These are phyloP conservation scores for Globisporangium ultimum DNA, from an alignment of 352 stramenopile genomes.

Conservation along the genomic window DNA sequence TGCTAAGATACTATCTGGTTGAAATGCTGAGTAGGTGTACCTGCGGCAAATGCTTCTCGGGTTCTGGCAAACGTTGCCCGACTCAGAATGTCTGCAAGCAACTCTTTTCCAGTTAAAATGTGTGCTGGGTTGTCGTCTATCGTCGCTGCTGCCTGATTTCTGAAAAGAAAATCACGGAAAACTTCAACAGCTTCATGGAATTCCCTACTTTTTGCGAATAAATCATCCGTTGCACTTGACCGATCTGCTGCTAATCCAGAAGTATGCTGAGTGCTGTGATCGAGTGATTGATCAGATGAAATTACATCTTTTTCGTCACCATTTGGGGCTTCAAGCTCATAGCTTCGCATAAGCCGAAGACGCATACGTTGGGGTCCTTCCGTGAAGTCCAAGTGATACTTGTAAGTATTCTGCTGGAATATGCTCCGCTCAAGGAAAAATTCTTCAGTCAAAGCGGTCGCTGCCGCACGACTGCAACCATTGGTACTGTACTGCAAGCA, in stretches of 20 bases:
- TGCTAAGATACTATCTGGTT: neutral
- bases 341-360: slow-evolving; percentile 40
- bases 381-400: slow-evolving; percentile 40
- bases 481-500: slow-evolving; percentile 2
- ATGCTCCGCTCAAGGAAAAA: no score
- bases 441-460: slow-evolving; percentile 12
- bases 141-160: neutral
- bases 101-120: neutral
- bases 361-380: slow-evolving; percentile 54
- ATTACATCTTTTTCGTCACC: neutral
- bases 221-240: slow-evolving; percentile 12
- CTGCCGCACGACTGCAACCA: no score
- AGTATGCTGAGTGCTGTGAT: neutral
- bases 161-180: slow-evolving; percentile 34
- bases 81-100: slow-evolving; percentile 2
- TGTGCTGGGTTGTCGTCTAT: neutral
- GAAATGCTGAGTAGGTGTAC: neutral
- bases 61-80: slow-evolving; percentile 11
- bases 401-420: slow-evolving; percentile 37
- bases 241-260: neutral
- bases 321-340: slow-evolving; percentile 14
- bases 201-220: slow-evolving; percentile 28
- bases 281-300: neutral
- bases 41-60: slow-evolving; percentile 11
- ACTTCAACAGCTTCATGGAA: slow-evolving; percentile 58